A percentile compares a stretch with the other conserved stretches of the same genome.
Conservation (phyloP, 1,284 basidiomycete species). For the Chondrostereum purpureum region DNA sequence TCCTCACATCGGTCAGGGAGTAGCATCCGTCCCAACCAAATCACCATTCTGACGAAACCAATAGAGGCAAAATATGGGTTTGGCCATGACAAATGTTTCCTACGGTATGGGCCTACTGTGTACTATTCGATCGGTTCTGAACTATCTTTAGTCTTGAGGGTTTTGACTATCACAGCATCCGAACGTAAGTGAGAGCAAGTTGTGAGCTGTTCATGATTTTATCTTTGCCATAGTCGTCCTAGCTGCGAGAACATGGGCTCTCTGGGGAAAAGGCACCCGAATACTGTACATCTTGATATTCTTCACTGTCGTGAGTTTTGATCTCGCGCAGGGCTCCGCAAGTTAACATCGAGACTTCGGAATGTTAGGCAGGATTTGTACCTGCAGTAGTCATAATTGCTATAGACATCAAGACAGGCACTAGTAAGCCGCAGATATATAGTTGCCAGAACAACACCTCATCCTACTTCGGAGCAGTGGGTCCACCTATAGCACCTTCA, state of each 20-base stretch:
- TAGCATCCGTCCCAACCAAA: too few relatives aligned
- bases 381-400: not conserved
- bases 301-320: slow-evolving; percentile 11
- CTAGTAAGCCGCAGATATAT: not conserved
- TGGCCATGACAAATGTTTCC: slow-evolving; percentile 9
- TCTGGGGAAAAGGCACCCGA: slow-evolving; percentile 12
- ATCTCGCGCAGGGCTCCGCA: too few relatives aligned
- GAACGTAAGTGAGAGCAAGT: slow-evolving; percentile 13
- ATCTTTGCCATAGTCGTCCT: slow-evolving; percentile 7
- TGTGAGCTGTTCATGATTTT: not conserved
- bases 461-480: not conserved
- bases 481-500: not conserved
- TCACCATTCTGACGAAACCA: too few relatives aligned
- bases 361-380: not conserved
- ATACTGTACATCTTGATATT: slow-evolving; percentile 9
- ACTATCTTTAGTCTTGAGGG: slow-evolving; percentile 11
- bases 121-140: not conserved
- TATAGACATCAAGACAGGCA: not conserved
- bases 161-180: slow-evolving; percentile 15
- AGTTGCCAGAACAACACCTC: not conserved
- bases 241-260: slow-evolving; percentile 15
- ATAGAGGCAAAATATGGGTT: not conserved
- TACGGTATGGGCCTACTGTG: slow-evolving; percentile 8
- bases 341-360: not conserved
- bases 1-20: too few relatives aligned